These are phyloP conservation scores for Cladosporium halotolerans DNA, from an alignment of 2,329 filamentous ascomycete genomes.

Conservation along the genomic window DNA sequence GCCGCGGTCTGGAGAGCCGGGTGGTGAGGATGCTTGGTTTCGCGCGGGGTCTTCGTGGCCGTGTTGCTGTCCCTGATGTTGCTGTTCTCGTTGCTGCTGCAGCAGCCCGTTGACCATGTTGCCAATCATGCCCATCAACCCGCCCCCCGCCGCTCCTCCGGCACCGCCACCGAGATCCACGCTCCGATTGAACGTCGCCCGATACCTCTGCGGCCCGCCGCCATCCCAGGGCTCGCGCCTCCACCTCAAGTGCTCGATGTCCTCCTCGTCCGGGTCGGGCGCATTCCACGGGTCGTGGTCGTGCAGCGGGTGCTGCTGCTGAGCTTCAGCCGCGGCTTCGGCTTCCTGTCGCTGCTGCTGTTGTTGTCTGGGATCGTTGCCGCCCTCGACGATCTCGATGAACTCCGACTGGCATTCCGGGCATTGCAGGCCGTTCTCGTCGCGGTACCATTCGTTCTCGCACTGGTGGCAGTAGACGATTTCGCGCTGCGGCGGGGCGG, in stretches of 20 bases:
- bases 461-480: constrained; percentile 84
- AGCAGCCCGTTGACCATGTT: constrained; percentile 15
- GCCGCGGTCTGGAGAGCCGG: constrained; percentile 11
- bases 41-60: constrained; percentile 6
- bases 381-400: constrained; percentile 62
- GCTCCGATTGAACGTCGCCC: constrained; percentile 38
- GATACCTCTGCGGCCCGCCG: constrained; percentile 24
- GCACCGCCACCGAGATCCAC: constrained; percentile 17
- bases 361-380: constrained; percentile 6
- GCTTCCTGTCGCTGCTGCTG: constrained; percentile 11
- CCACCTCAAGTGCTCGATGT: constrained; percentile 31
- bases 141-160: constrained; percentile 32
- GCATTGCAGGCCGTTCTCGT: constrained; percentile 64
- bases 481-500: constrained; percentile 39
- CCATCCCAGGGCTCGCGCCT: constrained; percentile 24
- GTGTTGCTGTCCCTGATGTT: constrained; percentile 14
- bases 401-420: constrained; percentile 72
- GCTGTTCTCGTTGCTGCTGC: constrained; percentile 12
- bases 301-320: constrained; percentile 30
- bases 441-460: constrained; percentile 70
- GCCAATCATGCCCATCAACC: constrained; percentile 27
- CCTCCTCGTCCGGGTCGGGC: constrained; percentile 45
- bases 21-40: constrained; percentile 13
- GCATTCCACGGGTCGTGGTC: constrained; percentile 45
- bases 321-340: constrained; percentile 20